These are phyloP conservation scores for Posidonia australis DNA, from an alignment of 106 monocot genomes.

Conservation along the genomic window DNA sequence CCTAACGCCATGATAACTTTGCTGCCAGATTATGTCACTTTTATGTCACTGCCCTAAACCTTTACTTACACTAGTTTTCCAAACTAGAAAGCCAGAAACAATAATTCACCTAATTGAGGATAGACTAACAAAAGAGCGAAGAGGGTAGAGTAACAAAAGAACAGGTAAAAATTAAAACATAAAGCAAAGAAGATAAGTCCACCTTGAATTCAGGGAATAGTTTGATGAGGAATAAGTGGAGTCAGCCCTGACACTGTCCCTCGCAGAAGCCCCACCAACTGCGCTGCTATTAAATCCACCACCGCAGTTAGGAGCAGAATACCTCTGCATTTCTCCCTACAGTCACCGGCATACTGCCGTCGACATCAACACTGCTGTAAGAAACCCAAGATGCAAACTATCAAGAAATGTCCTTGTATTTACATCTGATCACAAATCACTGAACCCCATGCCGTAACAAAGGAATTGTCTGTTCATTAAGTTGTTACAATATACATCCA, in stretches of 20 bases:
- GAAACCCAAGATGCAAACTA: not conserved
- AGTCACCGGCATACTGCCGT: constrained; percentile 50
- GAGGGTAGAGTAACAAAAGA: not conserved
- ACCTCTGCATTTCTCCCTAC: constrained; percentile 76
- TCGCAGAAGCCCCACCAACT: constrained; percentile 33
- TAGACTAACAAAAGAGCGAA: not conserved
- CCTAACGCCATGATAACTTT: too few relatives aligned
- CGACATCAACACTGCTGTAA: constrained; percentile 4
- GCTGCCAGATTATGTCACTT: too few relatives aligned
- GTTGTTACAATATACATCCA: not conserved
- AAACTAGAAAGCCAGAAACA: too few relatives aligned
- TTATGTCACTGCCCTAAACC: too few relatives aligned
- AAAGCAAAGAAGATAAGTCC: not conserved
- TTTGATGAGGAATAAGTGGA: constrained; percentile 42
- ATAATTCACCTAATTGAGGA: too few relatives aligned
- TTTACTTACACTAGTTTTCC: too few relatives aligned
- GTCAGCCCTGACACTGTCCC: constrained; percentile 53
- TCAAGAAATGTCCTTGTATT: not conserved
- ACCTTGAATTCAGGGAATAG: constrained; percentile 62
- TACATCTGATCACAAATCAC: not conserved
- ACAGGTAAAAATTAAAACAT: not conserved
- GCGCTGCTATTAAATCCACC: constrained; percentile 38
- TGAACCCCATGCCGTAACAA: not conserved
- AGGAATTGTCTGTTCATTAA: not conserved
- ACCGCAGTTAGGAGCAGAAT: constrained; percentile 46